These are phyloP conservation scores for Diaporthe destruens DNA, from an alignment of 2,329 filamentous ascomycete species.

Conservation along the genomic window DNA sequence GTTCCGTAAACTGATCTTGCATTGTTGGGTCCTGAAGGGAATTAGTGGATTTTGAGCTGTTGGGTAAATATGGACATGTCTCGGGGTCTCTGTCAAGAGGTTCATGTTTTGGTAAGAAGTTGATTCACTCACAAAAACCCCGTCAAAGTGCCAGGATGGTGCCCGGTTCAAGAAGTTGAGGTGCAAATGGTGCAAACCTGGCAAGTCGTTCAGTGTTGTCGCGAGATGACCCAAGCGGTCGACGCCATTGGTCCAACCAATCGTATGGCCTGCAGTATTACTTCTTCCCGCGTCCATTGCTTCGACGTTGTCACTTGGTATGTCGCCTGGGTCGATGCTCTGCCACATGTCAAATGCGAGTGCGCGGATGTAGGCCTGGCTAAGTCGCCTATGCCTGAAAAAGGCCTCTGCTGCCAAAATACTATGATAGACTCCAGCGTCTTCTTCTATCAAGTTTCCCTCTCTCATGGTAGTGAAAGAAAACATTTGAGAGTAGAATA, in stretches of 20 bases:
- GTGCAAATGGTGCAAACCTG: not conserved
- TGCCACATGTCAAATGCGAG: not conserved
- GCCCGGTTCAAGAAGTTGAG: not conserved
- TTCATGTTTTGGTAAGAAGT: not conserved
- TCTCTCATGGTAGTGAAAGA: not conserved
- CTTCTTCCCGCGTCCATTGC: no score
- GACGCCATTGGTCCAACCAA: not conserved
- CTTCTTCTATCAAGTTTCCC: not conserved
- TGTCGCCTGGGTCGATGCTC: not conserved
- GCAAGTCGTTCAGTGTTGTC: not conserved
- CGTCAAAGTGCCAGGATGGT: not conserved
- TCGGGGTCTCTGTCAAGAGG: not conserved
- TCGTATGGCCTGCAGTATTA: no score
- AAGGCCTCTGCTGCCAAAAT: conserved; percentile 4
- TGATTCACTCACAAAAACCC: not conserved
- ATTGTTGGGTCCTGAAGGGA: not conserved
- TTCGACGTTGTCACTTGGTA: no score
- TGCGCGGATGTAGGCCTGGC: not conserved
- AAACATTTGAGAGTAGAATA: not conserved
- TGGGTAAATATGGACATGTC: not conserved
- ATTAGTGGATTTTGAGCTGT: not conserved
- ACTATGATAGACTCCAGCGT: not conserved
- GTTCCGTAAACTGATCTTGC: no score
- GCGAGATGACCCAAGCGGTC: not conserved
- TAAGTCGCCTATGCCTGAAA: not conserved